These are phyloP conservation scores for Nepenthes mirabilis DNA, from an alignment of 148 eudicot species.

Conservation along the genomic window DNA sequence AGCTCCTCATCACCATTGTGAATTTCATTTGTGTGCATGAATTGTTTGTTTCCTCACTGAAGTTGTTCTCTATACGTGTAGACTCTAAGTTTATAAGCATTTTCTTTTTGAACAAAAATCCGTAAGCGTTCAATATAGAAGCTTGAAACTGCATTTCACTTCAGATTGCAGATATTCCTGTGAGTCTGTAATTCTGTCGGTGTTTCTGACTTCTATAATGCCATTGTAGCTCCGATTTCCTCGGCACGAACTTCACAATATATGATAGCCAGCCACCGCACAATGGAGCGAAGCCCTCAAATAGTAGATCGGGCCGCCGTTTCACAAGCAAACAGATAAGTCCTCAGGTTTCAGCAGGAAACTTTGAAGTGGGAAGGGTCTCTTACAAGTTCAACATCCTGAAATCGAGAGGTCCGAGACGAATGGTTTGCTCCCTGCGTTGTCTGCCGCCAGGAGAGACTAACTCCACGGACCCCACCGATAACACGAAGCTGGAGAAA, in stretches of 20 bases:
- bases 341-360: conserved; percentile 87
- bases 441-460: conserved; percentile 38
- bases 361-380: conserved; percentile 70
- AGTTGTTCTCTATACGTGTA: too few relatives aligned
- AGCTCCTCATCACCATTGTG: too few relatives aligned
- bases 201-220: conserved; percentile 2
- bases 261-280: conserved; percentile 87
- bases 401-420: conserved; percentile 92
- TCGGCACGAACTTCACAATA: conserved; percentile 88
- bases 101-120: too few relatives aligned
- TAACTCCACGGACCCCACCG: conserved; percentile 6
- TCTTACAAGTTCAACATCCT: conserved; percentile 89
- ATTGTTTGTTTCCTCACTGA: too few relatives aligned
- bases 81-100: too few relatives aligned
- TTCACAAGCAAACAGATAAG: conserved; percentile 86
- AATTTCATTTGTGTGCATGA: not conserved
- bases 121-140: too few relatives aligned
- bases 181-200: too few relatives aligned
- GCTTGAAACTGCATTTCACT: too few relatives aligned
- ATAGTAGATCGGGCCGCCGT: conserved; percentile 65
- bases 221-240: conserved; percentile 78
- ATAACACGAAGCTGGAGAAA: conserved; percentile 16
- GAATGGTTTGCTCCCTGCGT: conserved; percentile 67
- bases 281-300: conserved; percentile 64
- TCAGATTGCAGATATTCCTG: too few relatives aligned